Conservation (phyloP, 2,329 filamentous ascomycete species). For the Setomelanomma holmii region DNA sequence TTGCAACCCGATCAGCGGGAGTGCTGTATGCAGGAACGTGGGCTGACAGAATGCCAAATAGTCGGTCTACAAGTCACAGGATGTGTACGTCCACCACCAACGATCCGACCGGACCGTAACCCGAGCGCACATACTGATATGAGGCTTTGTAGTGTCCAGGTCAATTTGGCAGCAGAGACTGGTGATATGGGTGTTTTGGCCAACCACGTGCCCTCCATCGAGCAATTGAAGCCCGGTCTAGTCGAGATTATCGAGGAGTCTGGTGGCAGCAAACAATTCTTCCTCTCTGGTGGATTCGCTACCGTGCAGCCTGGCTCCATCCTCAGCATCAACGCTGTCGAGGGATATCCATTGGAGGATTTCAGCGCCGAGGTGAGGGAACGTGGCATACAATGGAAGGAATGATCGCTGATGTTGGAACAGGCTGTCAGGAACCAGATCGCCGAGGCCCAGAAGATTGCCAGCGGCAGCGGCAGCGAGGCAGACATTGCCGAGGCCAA, state of each 20-base stretch:
- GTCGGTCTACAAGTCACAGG: conserved; percentile 73
- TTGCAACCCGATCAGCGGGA: conserved; percentile 2
- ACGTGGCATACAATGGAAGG: not conserved
- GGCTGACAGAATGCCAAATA: conserved; percentile 48
- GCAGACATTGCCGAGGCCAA: conserved; percentile 98
- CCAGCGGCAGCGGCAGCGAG: conserved; percentile 87
- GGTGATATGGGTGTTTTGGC: conserved; percentile 99
- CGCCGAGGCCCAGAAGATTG: conserved; percentile 94
- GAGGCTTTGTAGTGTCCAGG: conserved; percentile 74
- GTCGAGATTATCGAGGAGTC: conserved; percentile 95
- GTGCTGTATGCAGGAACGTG: not conserved
- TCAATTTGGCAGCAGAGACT: conserved; percentile 97
- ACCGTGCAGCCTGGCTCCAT: conserved; percentile 93
- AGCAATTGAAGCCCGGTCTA: conserved; percentile 97
- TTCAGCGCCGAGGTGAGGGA: conserved; percentile 79
- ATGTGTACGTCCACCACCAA: conserved; percentile 66
- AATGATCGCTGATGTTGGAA: conserved; percentile 20
- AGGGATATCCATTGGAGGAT: conserved; percentile 92
- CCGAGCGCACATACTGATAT: conserved; percentile 40
- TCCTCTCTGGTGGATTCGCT: conserved; percentile 97
- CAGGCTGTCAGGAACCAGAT: conserved; percentile 86
- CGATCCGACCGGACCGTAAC: conserved; percentile 32
- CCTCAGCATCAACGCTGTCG: conserved; percentile 97
- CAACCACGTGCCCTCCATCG: conserved; percentile 98
- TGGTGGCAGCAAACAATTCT: conserved; percentile 93